A percentile compares a stretch with the other conserved stretches of the same genome.
Conservation (phyloP, 2,329 filamentous ascomycete genomes). For the Fusarium nelsonii region DNA sequence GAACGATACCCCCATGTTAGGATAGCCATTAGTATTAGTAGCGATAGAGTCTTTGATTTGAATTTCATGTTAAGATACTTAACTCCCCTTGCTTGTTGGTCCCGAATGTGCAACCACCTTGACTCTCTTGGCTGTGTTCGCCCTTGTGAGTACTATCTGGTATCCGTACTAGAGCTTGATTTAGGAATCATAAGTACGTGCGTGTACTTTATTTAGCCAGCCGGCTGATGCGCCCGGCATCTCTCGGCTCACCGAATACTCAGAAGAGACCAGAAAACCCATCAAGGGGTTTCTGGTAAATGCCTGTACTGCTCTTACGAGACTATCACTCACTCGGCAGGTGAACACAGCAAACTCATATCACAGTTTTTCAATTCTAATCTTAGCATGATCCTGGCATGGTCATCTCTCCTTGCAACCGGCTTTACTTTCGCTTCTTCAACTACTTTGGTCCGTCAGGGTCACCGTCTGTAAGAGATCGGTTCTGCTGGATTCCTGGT, state of each 20-base stretch:
- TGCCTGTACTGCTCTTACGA: background rate
- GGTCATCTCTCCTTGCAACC: constrained; percentile 2
- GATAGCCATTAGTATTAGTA: constrained; percentile 36
- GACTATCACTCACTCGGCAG: constrained; percentile 1
- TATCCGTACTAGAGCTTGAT: background rate
- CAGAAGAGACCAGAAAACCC: background rate
- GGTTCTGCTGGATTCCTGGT: constrained; percentile 22
- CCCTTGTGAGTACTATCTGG: background rate
- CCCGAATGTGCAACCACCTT: background rate
- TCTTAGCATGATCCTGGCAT: constrained; percentile 13
- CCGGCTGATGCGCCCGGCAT: no score
- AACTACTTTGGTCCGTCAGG: constrained; percentile 3
- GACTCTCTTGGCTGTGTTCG: background rate
- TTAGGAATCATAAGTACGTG: background rate
- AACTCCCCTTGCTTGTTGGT: background rate
- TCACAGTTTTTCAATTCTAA: constrained; percentile 24
- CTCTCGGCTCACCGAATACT: background rate
- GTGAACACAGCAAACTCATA: constrained; percentile 4
- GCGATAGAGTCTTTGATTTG: constrained; percentile 26
- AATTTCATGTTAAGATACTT: constrained; percentile 8
- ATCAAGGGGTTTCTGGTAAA: background rate
- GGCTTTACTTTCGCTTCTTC: constrained; percentile 5
- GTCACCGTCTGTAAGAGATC: constrained; percentile 21
- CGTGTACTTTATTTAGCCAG: background rate
- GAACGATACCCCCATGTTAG: constrained; percentile 45